A percentile compares a stretch with the other conserved stretches of the same genome.
Conservation (phyloP, 2,329 filamentous ascomycete genomes). For the Curvularia lunata region DNA sequence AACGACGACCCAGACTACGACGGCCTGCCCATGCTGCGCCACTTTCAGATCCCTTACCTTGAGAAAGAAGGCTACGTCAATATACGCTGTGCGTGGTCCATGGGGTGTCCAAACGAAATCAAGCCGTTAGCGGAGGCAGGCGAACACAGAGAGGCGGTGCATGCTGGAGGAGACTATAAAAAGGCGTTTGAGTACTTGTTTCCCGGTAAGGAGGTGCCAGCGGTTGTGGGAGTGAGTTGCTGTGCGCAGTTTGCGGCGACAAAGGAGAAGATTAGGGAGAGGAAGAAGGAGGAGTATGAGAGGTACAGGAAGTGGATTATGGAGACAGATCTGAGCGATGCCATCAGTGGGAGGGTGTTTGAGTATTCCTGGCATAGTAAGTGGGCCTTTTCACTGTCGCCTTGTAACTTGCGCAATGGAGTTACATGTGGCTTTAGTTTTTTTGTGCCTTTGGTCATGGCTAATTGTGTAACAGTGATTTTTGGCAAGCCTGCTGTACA, state of each 20-base stretch:
- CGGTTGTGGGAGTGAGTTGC: slow-evolving; percentile 58
- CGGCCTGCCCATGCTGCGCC: slow-evolving; percentile 56
- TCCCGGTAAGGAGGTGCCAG: slow-evolving; percentile 49
- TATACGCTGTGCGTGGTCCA: slow-evolving; percentile 59
- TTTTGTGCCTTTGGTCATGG: neutral
- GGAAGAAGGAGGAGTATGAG: slow-evolving; percentile 57
- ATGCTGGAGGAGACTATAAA: slow-evolving; percentile 58
- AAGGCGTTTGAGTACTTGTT: slow-evolving; percentile 59
- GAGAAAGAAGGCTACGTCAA: slow-evolving; percentile 60
- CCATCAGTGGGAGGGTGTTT: slow-evolving; percentile 60
- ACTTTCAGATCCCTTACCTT: slow-evolving; percentile 58
- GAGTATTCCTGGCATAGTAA: slow-evolving; percentile 67
- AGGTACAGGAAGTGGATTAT: slow-evolving; percentile 58
- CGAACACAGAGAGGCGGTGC: slow-evolving; percentile 53
- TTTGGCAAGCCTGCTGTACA: slow-evolving; percentile 56
- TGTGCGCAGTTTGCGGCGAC: slow-evolving; percentile 64
- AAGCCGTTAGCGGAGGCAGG: slow-evolving; percentile 52
- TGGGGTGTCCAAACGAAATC: slow-evolving; percentile 61
- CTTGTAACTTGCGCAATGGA: neutral
- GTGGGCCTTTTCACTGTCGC: slow-evolving; percentile 24
- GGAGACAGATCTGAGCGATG: slow-evolving; percentile 56
- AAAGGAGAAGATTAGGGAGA: slow-evolving; percentile 53
- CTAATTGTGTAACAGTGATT: slow-evolving; percentile 40
- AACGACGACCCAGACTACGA: slow-evolving; percentile 62
- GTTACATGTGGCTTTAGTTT: slow-evolving; percentile 5